A percentile compares a stretch with the other conserved stretches of the same genome.
Conservation (phyloP, 2,329 filamentous ascomycete species). For the Penicillium hordei region DNA sequence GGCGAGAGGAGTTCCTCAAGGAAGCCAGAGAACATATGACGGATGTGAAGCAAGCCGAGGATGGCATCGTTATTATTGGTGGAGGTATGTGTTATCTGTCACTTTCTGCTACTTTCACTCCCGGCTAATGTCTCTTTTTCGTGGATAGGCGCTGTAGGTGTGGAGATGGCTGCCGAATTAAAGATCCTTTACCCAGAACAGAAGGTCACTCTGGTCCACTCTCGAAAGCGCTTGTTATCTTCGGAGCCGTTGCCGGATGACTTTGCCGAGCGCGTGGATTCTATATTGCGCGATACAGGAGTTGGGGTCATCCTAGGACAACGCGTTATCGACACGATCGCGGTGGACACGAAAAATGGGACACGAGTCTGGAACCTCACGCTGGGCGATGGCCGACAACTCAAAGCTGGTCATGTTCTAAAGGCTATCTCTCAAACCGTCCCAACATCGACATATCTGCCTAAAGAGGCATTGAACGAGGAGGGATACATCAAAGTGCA, state of each 20-base stretch:
- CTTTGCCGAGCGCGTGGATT: slow-evolving; percentile 60
- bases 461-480: slow-evolving; percentile 57
- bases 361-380: slow-evolving; percentile 45
- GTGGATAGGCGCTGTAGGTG: slow-evolving; percentile 66
- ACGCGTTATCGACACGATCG: slow-evolving; percentile 28
- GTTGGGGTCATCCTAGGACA: slow-evolving; percentile 47
- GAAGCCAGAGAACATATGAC: slow-evolving; percentile 24
- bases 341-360: slow-evolving; percentile 15
- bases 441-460: slow-evolving; percentile 65
- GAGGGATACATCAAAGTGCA: slow-evolving; percentile 67
- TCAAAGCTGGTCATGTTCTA: slow-evolving; percentile 65
- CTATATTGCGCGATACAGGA: slow-evolving; percentile 60
- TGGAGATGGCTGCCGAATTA: slow-evolving; percentile 78
- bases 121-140: background rate
- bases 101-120: no score
- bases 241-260: slow-evolving; percentile 70
- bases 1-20: slow-evolving; percentile 26
- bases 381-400: slow-evolving; percentile 60
- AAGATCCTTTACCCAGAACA: slow-evolving; percentile 65
- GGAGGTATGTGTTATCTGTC: slow-evolving; percentile 50
- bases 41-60: slow-evolving; percentile 50
- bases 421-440: slow-evolving; percentile 65
- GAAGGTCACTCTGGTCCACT: slow-evolving; percentile 73
- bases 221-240: slow-evolving; percentile 67
- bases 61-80: slow-evolving; percentile 66